Conservation (phyloP, 2,329 filamentous ascomycete species). For the Arthrobotrys musiformis region DNA sequence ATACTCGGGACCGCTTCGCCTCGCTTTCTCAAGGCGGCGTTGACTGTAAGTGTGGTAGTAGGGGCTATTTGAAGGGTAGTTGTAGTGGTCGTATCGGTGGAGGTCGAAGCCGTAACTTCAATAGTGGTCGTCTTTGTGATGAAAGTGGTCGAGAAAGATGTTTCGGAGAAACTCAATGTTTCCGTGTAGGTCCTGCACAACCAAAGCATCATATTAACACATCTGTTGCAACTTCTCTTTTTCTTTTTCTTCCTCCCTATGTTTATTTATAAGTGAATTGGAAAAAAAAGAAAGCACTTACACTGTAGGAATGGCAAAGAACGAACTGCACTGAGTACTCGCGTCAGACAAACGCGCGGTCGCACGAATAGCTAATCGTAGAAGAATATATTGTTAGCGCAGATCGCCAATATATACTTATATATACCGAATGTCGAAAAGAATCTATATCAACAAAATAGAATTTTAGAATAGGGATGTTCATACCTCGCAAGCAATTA, state of each 20-base stretch:
- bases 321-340: slow-evolving; percentile 1
- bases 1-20: background rate
- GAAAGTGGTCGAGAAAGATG: background rate
- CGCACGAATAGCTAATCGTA: slow-evolving; percentile 3
- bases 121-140: slow-evolving; percentile 18
- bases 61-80: background rate
- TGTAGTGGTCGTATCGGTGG: background rate
- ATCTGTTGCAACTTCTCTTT: too few relatives aligned
- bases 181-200: slow-evolving; percentile 30
- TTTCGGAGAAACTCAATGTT: slow-evolving; percentile 20
- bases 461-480: too few relatives aligned
- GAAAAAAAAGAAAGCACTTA: too few relatives aligned
- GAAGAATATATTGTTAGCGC: background rate
- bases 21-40: slow-evolving; percentile 7
- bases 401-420: background rate
- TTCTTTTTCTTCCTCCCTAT: too few relatives aligned
- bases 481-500: slow-evolving; percentile 23
- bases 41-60: slow-evolving; percentile 5
- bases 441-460: background rate
- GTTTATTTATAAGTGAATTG: too few relatives aligned
- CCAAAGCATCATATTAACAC: background rate
- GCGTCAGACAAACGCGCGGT: background rate
- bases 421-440: background rate
- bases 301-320: slow-evolving; percentile 29
- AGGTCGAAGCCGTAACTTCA: slow-evolving; percentile 4